These are phyloP conservation scores for Oidium heveae DNA, from an alignment of 2,329 filamentous ascomycete genomes.

Conservation along the genomic window DNA sequence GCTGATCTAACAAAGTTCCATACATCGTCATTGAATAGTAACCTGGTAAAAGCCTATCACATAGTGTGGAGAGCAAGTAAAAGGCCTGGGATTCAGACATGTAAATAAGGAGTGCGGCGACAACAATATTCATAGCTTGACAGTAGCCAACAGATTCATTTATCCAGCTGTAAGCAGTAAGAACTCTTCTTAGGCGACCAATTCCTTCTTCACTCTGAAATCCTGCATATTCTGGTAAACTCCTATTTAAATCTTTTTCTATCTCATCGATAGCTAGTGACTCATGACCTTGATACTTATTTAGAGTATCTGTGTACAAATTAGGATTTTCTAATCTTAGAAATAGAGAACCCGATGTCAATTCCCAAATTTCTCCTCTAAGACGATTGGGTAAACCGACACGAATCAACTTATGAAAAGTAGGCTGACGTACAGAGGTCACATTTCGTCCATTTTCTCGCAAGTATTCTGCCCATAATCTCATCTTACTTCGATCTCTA, in stretches of 20 bases:
- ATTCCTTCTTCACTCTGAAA: conserved; percentile 96
- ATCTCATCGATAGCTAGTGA: conserved; percentile 97
- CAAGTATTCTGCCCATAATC: conserved; percentile 89
- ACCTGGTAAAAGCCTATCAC: conserved; percentile 75
- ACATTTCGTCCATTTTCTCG: conserved; percentile 84
- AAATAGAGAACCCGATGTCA: conserved; percentile 78
- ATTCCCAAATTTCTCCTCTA: conserved; percentile 85
- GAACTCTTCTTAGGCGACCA: conserved; percentile 59
- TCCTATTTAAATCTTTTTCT: conserved; percentile 91
- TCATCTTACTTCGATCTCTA: conserved; percentile 87
- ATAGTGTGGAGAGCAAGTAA: conserved; percentile 73
- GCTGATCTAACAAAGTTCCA: conserved; percentile 83
- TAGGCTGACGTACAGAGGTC: conserved; percentile 80
- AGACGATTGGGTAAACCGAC: conserved; percentile 86
- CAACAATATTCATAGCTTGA: conserved; percentile 98
- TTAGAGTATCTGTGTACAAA: conserved; percentile 60
- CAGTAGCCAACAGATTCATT: conserved; percentile 93
- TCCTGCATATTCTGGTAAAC: conserved; percentile 86
- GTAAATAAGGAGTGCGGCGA: conserved; percentile 92
- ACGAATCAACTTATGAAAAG: conserved; percentile 90
- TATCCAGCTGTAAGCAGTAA: conserved; percentile 95
- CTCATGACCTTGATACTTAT: conserved; percentile 60
- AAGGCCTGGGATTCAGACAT: conserved; percentile 94
- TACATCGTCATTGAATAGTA: conserved; percentile 99
- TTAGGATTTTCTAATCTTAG: conserved; percentile 66